These are phyloP conservation scores for Spathaspora hagerdaliae DNA, from an alignment of 805 yeast genomes.

Conservation along the genomic window DNA sequence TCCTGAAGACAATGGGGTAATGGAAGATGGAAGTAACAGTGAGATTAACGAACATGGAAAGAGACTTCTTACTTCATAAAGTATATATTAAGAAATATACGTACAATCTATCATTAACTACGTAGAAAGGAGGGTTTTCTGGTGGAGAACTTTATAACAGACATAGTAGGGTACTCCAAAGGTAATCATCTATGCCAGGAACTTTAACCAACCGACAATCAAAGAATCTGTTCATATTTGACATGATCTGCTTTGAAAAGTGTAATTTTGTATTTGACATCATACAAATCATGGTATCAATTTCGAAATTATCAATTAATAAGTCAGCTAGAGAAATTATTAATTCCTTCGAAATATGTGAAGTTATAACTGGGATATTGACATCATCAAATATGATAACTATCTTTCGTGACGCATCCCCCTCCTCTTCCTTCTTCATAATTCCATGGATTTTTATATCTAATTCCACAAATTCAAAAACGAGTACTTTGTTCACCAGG, in stretches of 20 bases:
- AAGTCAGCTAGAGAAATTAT: conserved; percentile 1
- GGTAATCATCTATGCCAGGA: not conserved
- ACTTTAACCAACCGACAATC: conserved; percentile 2
- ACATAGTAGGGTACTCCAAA: not conserved
- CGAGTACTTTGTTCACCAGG: not conserved
- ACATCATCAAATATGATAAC: not conserved
- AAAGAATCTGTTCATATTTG: not conserved
- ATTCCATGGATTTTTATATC: not conserved
- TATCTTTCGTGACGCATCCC: not conserved
- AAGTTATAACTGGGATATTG: not conserved
- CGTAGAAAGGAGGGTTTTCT: no score
- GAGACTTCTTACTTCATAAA: conserved; percentile 12
- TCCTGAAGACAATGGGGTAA: not conserved
- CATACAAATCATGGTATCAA: not conserved
- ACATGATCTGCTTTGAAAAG: not conserved
- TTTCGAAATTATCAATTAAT: conserved; percentile 1
- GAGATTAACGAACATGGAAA: conserved; percentile 33
- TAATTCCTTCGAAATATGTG: not conserved
- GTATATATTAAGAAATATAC: not conserved
- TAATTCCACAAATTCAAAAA: not conserved
- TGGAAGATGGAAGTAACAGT: not conserved
- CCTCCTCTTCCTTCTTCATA: not conserved
- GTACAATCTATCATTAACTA: not conserved
- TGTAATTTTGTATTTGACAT: not conserved
- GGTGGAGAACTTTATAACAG: not conserved